A percentile compares a stretch with the other conserved stretches of the same genome.
These are phyloP conservation scores for Candida labiduridarum DNA, from an alignment of 1,139 yeast species.

Conservation along the genomic window DNA sequence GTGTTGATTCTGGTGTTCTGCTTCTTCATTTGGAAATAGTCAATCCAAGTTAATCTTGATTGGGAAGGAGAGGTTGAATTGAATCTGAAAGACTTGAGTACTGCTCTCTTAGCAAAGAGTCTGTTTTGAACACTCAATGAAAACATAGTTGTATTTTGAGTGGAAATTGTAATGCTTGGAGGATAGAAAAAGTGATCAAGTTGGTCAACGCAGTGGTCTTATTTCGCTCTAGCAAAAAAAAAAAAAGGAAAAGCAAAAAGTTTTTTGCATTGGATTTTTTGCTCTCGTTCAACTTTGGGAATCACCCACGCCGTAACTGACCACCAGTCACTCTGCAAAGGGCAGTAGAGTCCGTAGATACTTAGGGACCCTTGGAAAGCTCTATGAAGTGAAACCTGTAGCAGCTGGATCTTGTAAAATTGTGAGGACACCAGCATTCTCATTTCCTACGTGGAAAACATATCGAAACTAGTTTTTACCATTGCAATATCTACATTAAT, in stretches of 20 bases:
- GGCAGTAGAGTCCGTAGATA: too few relatives aligned
- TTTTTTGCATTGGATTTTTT: background rate
- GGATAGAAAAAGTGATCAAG: background rate
- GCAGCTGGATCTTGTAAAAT: too few relatives aligned
- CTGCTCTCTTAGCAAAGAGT: constrained; percentile 10
- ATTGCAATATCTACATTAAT: too few relatives aligned
- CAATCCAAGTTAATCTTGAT: constrained; percentile 62
- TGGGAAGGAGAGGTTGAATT: constrained; percentile 19
- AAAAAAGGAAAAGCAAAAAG: background rate
- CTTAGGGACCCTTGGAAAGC: too few relatives aligned
- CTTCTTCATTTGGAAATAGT: constrained; percentile 75
- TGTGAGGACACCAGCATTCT: too few relatives aligned
- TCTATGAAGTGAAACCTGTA: too few relatives aligned
- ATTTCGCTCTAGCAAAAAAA: background rate
- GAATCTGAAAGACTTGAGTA: constrained; percentile 20
- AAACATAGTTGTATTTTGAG: constrained; percentile 12
- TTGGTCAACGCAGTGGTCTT: background rate
- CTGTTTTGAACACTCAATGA: constrained; percentile 15
- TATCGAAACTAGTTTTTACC: too few relatives aligned
- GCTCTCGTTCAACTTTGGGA: background rate
- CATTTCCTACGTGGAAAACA: too few relatives aligned
- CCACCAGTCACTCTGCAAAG: background rate
- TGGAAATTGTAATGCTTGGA: background rate
- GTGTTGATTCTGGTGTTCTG: constrained; percentile 72
- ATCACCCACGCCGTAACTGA: background rate